Conservation (phyloP, 2,329 filamentous ascomycete species). For the Colletotrichum tabaci region DNA sequence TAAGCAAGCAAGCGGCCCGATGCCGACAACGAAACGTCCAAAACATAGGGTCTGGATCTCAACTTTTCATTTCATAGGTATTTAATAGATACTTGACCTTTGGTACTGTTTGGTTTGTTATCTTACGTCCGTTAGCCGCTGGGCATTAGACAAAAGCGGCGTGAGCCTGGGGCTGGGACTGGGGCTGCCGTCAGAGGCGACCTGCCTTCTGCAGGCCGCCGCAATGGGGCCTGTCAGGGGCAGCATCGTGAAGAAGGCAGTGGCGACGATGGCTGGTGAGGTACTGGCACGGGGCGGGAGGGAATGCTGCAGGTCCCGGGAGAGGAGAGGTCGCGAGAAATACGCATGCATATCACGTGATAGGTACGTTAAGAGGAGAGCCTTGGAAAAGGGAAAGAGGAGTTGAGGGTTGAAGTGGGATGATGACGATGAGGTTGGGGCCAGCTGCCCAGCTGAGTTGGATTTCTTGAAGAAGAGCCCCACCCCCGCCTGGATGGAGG, state of each 20-base stretch:
- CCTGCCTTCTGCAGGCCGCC: conserved; percentile 14
- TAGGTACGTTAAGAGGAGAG: not conserved
- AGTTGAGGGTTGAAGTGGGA: not conserved
- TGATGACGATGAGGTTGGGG: conserved; percentile 11
- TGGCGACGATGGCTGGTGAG: no score
- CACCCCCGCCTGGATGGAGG: not conserved
- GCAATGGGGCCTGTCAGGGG: not conserved
- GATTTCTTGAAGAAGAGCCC: not conserved
- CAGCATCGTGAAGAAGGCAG: not conserved
- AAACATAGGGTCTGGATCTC: not conserved
- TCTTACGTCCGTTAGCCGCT: not conserved
- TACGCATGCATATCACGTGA: not conserved
- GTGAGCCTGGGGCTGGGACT: not conserved
- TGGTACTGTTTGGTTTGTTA: no score
- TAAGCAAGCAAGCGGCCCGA: not conserved
- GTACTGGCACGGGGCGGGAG: no score
- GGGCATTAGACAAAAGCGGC: not conserved
- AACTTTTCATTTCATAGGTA: no score
- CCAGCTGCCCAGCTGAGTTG: not conserved
- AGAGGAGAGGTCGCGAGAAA: not conserved
- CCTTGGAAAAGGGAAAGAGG: not conserved
- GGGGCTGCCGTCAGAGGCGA: not conserved
- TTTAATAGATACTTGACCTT: no score
- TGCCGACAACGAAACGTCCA: not conserved
- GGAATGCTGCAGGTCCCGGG: not conserved